A percentile compares a stretch with the other conserved stretches of the same genome.
These are phyloP conservation scores for Dictyophora rubrovolvata DNA, from an alignment of 768 basidiomycete genomes.

Conservation along the genomic window DNA sequence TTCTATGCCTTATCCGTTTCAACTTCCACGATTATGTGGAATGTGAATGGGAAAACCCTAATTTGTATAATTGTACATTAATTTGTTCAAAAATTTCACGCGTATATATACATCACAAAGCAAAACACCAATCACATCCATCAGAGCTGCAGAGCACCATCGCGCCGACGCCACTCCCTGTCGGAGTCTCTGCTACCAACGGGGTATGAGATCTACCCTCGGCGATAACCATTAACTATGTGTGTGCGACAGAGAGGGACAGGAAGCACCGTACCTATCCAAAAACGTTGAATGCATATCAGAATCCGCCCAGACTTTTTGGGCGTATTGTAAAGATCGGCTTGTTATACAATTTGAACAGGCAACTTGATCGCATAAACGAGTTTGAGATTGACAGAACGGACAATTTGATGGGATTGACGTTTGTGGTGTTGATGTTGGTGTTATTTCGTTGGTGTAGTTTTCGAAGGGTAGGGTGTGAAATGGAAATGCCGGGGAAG, in stretches of 20 bases:
- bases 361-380: background rate
- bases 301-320: background rate
- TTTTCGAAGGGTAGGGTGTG: background rate
- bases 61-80: too few species aligned
- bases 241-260: background rate
- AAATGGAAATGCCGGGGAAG: background rate
- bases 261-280: background rate
- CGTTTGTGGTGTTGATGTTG: background rate
- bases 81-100: too few species aligned
- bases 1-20: too few species aligned
- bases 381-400: background rate
- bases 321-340: background rate
- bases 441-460: background rate
- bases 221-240: background rate
- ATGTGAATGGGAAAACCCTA: too few species aligned
- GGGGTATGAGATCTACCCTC: background rate
- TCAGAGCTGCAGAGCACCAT: conserved; percentile 4
- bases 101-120: background rate
- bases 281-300: conserved; percentile 1
- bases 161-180: background rate
- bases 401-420: background rate
- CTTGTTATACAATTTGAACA: background rate
- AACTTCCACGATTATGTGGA: background rate
- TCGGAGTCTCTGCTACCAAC: background rate
- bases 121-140: conserved; percentile 9